Evolutionary conservation across 305 asterid genomes (phyloP), one percentile per base, ranked within the genome.

Genomic region (Solanum chacoense): DNA sequence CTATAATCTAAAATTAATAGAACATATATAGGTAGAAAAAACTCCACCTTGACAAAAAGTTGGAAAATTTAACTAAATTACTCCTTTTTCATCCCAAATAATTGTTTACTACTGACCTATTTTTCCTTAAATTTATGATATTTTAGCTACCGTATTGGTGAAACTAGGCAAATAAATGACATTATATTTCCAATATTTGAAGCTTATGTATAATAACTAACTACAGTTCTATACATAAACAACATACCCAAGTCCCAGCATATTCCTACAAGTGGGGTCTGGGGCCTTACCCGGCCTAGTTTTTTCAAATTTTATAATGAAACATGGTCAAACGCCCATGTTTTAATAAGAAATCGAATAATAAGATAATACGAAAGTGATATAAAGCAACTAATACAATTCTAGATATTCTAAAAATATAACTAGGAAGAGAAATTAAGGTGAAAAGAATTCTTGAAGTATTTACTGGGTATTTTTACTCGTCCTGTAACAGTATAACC

Each of bases 401-500:
- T 24, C 63, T 24, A 38, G 0, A 4, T n/a, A 36, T 37, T 37
- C 35, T 38, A 22, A 80, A 79, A 40, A 4, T 14, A 26, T 80
- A 80, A 80, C 73, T 34, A 31, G 65, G 63, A 78, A 88, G 71
- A 81, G 71, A 12, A 87, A 38, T 37, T 37, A 37, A 79, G 73
- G 20, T 88, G 79, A 36, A 59, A 16, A 36, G 12, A 24, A 55
- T 34, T 55, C n/a, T 20, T 0, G 20, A 36, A 81, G 36, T 26
- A 42, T 72, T 1, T 36, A 88, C 89, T 69, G 40, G 89, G 89
- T 2, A 88, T 79, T 79, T 79, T 88, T 71, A 88, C 89, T 67
- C 89, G 71, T 0, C 87, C 89, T 0, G 63, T 88, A 11, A 88
- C 76, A 42, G 87, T 69, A 42, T 88, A 31, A 6, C 87, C 87